Conservation (phyloP, 768 basidiomycete genomes). For the Mycena belliarum region DNA sequence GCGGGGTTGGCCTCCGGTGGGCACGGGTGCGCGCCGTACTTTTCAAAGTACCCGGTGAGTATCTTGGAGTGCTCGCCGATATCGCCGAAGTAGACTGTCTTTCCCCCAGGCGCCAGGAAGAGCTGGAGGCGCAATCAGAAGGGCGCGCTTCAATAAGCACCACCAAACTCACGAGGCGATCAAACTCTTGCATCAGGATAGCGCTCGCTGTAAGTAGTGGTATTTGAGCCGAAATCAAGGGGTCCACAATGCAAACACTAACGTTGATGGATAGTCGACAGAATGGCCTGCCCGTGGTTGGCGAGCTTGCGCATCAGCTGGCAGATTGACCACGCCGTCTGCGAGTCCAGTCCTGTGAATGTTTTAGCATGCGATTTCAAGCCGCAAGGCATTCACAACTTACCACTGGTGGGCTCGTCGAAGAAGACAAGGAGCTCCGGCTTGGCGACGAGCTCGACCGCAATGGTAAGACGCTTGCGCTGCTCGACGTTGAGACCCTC, state of each 20-base stretch:
- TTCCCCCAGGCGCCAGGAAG: slow-evolving; percentile 45
- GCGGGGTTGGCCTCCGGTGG: slow-evolving; percentile 59
- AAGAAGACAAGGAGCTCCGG: slow-evolving; percentile 55
- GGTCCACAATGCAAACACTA: background rate
- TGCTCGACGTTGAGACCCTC: slow-evolving; percentile 41
- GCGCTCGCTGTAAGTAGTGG: slow-evolving; percentile 30
- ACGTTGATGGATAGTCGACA: slow-evolving; percentile 46
- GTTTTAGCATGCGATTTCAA: no score
- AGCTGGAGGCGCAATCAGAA: background rate
- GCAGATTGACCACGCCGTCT: slow-evolving; percentile 52
- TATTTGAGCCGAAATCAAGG: background rate
- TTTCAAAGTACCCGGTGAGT: slow-evolving; percentile 61
- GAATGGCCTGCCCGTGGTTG: slow-evolving; percentile 54
- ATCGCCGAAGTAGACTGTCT: slow-evolving; percentile 60
- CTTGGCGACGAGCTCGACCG: slow-evolving; percentile 55
- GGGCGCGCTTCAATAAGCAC: background rate
- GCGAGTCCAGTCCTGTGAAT: slow-evolving; percentile 47
- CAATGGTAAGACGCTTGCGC: slow-evolving; percentile 53
- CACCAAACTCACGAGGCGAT: slow-evolving; percentile 33
- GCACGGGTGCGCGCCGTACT: slow-evolving; percentile 54
- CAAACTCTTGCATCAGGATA: slow-evolving; percentile 54
- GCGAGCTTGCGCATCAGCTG: slow-evolving; percentile 52
- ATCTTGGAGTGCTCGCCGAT: slow-evolving; percentile 52
- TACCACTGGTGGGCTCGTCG: slow-evolving; percentile 58
- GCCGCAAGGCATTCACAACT: no score